Percentiles rank a stretch among this genome's conserved stretches.
phyloP scores from a whole-genome alignment of 2,329 filamentous ascomycete genomes.

The Venturiaceae sp. region DNA sequence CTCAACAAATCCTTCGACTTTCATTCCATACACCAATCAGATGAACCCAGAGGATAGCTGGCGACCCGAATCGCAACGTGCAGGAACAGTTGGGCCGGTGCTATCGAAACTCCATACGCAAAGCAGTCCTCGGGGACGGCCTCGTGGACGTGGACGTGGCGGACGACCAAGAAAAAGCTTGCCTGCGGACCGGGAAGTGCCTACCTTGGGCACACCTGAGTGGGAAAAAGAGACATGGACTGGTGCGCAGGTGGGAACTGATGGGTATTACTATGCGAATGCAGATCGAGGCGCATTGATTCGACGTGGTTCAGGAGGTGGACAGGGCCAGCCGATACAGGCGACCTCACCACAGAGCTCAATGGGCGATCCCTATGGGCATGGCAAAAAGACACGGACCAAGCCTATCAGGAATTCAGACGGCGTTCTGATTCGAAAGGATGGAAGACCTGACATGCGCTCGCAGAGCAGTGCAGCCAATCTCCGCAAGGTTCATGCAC shows the following conservation, averaged over 20 bases:
- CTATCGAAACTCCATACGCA: not conserved
- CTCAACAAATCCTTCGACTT: not conserved
- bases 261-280: slow-evolving; percentile 22
- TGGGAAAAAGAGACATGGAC: slow-evolving; percentile 30
- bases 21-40: slow-evolving; percentile 6
- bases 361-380: slow-evolving; percentile 23
- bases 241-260: slow-evolving; percentile 24
- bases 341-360: slow-evolving; percentile 5
- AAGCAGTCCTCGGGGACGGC: slow-evolving; percentile 13
- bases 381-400: slow-evolving; percentile 38
- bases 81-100: not conserved
- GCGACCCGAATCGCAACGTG: slow-evolving; percentile 4
- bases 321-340: not conserved
- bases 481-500: slow-evolving; percentile 39
- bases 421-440: slow-evolving; percentile 40
- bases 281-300: slow-evolving; percentile 14
- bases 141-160: slow-evolving; percentile 25
- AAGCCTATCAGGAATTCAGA: slow-evolving; percentile 41
- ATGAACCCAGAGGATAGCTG: slow-evolving; percentile 6
- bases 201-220: slow-evolving; percentile 22
- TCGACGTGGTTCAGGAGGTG: slow-evolving; percentile 22
- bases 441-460: slow-evolving; percentile 41
- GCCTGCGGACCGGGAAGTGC: slow-evolving; percentile 15
- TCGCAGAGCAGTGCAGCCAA: slow-evolving; percentile 43
- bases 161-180: slow-evolving; percentile 28